A percentile compares a stretch with the other conserved stretches of the same genome.
Conservation (phyloP, 2,329 filamentous ascomycete genomes). For the Colletotrichum sansevieriae region DNA sequence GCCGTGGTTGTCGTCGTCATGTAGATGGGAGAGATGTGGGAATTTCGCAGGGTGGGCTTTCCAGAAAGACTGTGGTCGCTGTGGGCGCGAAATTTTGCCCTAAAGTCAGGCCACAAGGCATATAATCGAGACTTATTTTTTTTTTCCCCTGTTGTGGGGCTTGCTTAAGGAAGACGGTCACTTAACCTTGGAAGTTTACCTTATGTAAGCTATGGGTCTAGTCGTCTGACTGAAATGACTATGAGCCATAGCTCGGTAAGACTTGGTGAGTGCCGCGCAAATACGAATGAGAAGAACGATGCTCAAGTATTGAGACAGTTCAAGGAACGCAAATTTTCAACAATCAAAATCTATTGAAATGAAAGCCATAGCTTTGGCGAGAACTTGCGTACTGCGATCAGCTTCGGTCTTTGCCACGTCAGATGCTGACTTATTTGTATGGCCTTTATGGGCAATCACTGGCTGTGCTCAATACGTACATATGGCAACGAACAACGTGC, state of each 20-base stretch:
- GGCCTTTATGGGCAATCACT: too few relatives aligned
- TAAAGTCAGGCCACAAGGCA: constrained; percentile 28
- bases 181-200: too few relatives aligned
- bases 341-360: not conserved
- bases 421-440: too few relatives aligned
- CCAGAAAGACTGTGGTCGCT: constrained; percentile 5
- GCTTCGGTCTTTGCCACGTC: constrained; percentile 15
- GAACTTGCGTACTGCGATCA: constrained; percentile 4
- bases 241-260: too few relatives aligned
- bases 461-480: not conserved
- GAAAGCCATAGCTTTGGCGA: too few relatives aligned
- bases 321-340: not conserved
- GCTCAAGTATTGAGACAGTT: not conserved
- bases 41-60: constrained; percentile 19
- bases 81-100: constrained; percentile 28
- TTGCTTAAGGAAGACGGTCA: not conserved
- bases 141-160: not conserved
- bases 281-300: too few relatives aligned
- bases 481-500: not conserved
- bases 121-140: not conserved
- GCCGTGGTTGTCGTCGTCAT: constrained; percentile 53
- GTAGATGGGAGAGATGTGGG: constrained; percentile 33
- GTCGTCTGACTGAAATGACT: too few relatives aligned
- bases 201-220: too few relatives aligned
- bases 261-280: not conserved